Base-by-base conservation (phyloP, 176 grass and related monocot genomes). In the Carex cristatella region DNA sequence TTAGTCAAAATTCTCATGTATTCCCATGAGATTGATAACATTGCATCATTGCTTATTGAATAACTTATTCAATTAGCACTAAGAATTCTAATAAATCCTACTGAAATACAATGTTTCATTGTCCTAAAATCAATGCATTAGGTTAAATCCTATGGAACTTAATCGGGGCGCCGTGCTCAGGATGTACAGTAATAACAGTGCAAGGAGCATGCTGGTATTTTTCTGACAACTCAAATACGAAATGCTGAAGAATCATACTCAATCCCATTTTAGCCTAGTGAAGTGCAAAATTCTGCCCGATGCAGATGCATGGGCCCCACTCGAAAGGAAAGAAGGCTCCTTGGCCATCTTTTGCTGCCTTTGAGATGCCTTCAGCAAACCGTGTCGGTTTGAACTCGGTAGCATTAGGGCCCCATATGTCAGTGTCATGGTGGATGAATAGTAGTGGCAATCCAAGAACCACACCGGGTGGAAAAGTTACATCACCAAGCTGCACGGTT, bases 321-420 rank as follows among this genome's bases (percentile, higher is more conserved):
- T 82, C 61, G 3, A 88, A 88, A 2, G 87, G 87, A 67, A 88
- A 88, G 74, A 88, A 88, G 1, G 82, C 82, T 8, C 35, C n/a
- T 23, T 72, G 61, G 77, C 31, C 31, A 28, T 88, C 49, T 8
- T 71, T 85, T 8, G 82, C 80, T 40, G 82, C 73, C 81, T 88
- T 88, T 11, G 73, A 78, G 40, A 78, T 31, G 7, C 73, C 73
- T 7, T 12, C 30, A 8, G 44, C 18, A 0, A 78, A 78, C 4
- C 73, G 73, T 48, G 42, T 55, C 56, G 73, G 73, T 12, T 78
- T 78, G 73, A 78, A 78, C 73, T 78, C 73, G 6, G 42, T 53
- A 31, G 73, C 73, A 31, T 78, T 46, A 28, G 73, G 73, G 23
- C 73, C 73, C 73, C 73, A 78, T 57, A 84, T 30, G 2, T 88